These are phyloP conservation scores for Penicillium cosmopolitanum DNA, from an alignment of 495 filamentous ascomycete genomes.

Conservation along the genomic window DNA sequence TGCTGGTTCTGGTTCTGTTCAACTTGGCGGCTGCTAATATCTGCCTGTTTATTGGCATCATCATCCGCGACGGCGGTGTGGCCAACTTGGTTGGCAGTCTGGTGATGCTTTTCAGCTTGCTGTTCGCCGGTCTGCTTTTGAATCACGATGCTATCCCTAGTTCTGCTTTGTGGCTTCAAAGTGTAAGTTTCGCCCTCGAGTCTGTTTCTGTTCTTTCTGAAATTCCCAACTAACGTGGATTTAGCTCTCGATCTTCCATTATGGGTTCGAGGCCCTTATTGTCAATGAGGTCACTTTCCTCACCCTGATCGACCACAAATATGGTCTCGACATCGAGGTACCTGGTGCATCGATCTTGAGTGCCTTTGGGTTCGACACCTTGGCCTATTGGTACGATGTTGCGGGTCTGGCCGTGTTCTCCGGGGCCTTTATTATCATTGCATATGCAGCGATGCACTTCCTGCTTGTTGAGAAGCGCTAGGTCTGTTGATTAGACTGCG, in stretches of 20 bases:
- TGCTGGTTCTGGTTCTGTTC: conserved; percentile 91
- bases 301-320: conserved; percentile 88
- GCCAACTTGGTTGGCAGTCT: conserved; percentile 94
- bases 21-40: conserved; percentile 93
- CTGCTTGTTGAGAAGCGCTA: conserved; percentile 90
- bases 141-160: conserved; percentile 92
- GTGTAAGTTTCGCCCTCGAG: conserved; percentile 48
- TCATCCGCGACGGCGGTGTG: conserved; percentile 88
- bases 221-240: conserved; percentile 2
- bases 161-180: conserved; percentile 83
- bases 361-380: conserved; percentile 87
- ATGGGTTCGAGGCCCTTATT: conserved; percentile 93
- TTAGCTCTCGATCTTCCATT: conserved; percentile 97
- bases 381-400: conserved; percentile 84
- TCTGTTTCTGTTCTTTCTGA: background rate
- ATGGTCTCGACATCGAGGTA: conserved; percentile 93
- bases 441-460: conserved; percentile 92
- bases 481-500: conserved; percentile 10
- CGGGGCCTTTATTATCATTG: conserved; percentile 80
- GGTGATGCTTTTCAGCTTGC: conserved; percentile 95
- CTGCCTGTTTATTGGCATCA: conserved; percentile 94
- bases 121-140: conserved; percentile 90
- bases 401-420: conserved; percentile 81
- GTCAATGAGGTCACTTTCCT: conserved; percentile 97
- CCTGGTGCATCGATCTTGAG: conserved; percentile 93